Evolutionary conservation across 352 stramenopile species (phyloP).

Genomic region (Thraustochytrium sp.): DNA sequence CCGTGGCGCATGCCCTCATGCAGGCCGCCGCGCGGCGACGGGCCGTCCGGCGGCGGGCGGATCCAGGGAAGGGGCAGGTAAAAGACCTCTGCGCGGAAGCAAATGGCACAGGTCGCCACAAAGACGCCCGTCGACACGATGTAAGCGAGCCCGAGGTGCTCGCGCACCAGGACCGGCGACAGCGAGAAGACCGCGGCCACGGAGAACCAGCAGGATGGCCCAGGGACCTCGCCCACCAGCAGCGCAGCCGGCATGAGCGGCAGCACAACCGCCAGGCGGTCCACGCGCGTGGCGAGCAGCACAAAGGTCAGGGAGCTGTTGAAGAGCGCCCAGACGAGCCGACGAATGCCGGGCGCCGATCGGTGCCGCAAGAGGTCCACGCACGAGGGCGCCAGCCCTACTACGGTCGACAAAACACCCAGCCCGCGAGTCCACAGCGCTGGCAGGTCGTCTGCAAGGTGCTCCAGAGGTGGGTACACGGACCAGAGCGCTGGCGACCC

Average conservation of each 20-base stretch:
- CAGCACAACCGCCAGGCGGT: neutral
- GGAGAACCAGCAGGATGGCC: slow-evolving; percentile 33
- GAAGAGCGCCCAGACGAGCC: slow-evolving; percentile 34
- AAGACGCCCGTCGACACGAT: slow-evolving; percentile 30
- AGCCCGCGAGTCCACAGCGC: neutral
- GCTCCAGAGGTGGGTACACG: neutral
- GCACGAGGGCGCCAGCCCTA: neutral
- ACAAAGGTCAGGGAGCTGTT: slow-evolving; percentile 10
- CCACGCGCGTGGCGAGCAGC: neutral
- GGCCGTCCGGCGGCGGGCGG: no score
- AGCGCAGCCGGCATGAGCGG: slow-evolving; percentile 18
- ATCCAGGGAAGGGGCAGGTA: slow-evolving; percentile 32
- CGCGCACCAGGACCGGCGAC: neutral
- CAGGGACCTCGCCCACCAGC: slow-evolving; percentile 5
- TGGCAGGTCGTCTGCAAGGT: neutral
- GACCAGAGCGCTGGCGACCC: neutral
- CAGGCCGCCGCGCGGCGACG: no score
- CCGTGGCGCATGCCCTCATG: slow-evolving; percentile 25
- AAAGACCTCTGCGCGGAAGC: slow-evolving; percentile 21
- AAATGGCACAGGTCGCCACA: slow-evolving; percentile 10
- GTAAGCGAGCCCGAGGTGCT: neutral
- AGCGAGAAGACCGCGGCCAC: neutral
- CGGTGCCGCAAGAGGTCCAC: neutral
- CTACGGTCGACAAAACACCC: neutral
- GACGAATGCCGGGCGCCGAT: neutral